phyloP scores from a whole-genome alignment of 192 early-diverging fungal genomes.

The Funneliformis mosseae region DNA sequence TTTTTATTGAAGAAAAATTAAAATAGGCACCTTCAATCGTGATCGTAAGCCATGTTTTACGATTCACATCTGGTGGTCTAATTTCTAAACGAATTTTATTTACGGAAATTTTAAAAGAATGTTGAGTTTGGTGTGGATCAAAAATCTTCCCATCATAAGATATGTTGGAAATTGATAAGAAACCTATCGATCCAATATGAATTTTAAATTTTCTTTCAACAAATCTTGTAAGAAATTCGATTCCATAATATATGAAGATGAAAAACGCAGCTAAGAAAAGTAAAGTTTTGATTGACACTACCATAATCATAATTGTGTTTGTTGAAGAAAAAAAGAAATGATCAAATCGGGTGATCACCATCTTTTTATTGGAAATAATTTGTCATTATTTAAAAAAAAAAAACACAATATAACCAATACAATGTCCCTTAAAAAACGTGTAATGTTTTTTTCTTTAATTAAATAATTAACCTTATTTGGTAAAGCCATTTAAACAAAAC shows the following conservation, averaged over 20 bases:
- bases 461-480: too few species aligned
- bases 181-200: slow-evolving; percentile 16
- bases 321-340: too few species aligned
- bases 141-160: background rate
- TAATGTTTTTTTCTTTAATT: too few species aligned
- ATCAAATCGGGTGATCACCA: too few species aligned
- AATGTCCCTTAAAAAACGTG: too few species aligned
- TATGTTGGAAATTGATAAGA: slow-evolving; percentile 12
- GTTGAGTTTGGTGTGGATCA: background rate
- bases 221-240: background rate
- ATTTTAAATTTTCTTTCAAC: slow-evolving; percentile 29
- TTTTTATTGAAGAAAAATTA: slow-evolving; percentile 6
- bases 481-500: too few species aligned
- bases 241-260: background rate
- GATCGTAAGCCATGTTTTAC: slow-evolving; percentile 41
- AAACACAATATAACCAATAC: too few species aligned
- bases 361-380: too few species aligned
- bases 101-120: background rate
- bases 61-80: background rate
- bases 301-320: too few species aligned
- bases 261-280: background rate
- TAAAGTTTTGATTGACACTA: background rate
- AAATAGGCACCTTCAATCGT: slow-evolving; percentile 36
- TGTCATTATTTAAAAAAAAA: too few species aligned
- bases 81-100: slow-evolving; percentile 24